A percentile compares a stretch with the other conserved stretches of the same genome.
These are phyloP conservation scores for Yarrowia osloensis DNA, from an alignment of 805 yeast genomes.

Conservation along the genomic window DNA sequence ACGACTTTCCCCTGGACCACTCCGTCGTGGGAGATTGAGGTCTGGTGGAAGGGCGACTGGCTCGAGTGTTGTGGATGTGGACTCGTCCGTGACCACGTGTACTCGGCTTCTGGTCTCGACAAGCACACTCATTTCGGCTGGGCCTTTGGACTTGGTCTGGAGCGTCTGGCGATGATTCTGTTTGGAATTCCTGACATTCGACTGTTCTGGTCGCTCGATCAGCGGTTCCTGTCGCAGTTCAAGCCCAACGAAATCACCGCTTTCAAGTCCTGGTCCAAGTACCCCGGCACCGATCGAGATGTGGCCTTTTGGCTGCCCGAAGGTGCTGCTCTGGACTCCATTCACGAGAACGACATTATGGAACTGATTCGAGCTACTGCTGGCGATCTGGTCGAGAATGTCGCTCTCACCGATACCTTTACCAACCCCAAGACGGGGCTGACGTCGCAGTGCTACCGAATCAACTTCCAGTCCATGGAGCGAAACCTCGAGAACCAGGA, in stretches of 20 bases:
- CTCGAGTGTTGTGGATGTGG: constrained; percentile 97
- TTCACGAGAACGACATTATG: constrained; percentile 91
- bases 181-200: constrained; percentile 96
- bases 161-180: constrained; percentile 91
- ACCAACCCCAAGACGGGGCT: constrained; percentile 78
- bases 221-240: constrained; percentile 76
- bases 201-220: constrained; percentile 85
- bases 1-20: constrained; percentile 98
- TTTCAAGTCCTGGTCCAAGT: constrained; percentile 87
- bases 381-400: constrained; percentile 88
- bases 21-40: constrained; percentile 98
- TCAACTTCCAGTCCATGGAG: constrained; percentile 95
- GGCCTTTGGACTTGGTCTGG: constrained; percentile 98
- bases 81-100: constrained; percentile 74
- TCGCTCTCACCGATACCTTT: constrained; percentile 75
- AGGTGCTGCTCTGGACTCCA: constrained; percentile 36
- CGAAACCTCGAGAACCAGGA: constrained; percentile 84
- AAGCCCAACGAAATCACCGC: constrained; percentile 60
- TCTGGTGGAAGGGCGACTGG: constrained; percentile 99
- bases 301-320: constrained; percentile 86
- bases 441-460: constrained; percentile 81
- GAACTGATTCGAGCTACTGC: constrained; percentile 81
- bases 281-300: constrained; percentile 84
- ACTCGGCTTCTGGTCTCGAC: constrained; percentile 67
- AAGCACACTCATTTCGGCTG: constrained; percentile 64